Evolutionary conservation across 192 early-diverging fungal species (phyloP), one percentile per base, ranked within the genome.

Genomic region (Ambispora gerdemannii): DNA sequence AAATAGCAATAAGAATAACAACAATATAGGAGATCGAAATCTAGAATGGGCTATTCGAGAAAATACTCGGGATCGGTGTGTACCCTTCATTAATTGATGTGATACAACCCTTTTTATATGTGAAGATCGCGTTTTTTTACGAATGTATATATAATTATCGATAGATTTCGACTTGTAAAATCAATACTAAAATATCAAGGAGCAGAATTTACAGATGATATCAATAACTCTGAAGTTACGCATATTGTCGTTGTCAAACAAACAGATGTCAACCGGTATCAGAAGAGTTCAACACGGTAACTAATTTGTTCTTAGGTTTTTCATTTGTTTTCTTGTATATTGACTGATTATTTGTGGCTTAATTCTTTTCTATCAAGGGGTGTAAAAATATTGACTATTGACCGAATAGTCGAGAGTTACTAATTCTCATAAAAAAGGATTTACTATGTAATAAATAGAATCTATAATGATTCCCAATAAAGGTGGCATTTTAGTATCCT

Each of bases 121-220:
- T 47, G 17, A 6, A n/a, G 53, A n/a, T n/a, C n/a, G n/a, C n/a
- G n/a, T n/a, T n/a, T 43, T 10, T 43, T 61, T 7, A 61, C 3
- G 8, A 31, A 34, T 15, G 24, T 51, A 24, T 31, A 33, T 0
- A 15, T 52, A 36, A 22, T 25, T 53, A 53, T 53, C 20, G 15
- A 50, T 34, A 67, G 66, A 13, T 38, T 68, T 7, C 20, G 30
- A 36, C 20, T 33, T 15, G 36, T 55, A 15, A 32, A 68, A 36
- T 36, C n/a, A n/a, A 68, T 52, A 22, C 51, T 68, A 25, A 27
- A 34, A 7, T 68, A 55, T 35, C 32, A 68, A 35, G 66, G 51
- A 0, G 66, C 52, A n/a, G 50, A 53, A 27, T 35, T 68, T 35
- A 19, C 28, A 17, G 4, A 28, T 25, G 33, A 53, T 55, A 27